Conservation (phyloP, 345 rosid genomes). For the Boechera stricta region DNA sequence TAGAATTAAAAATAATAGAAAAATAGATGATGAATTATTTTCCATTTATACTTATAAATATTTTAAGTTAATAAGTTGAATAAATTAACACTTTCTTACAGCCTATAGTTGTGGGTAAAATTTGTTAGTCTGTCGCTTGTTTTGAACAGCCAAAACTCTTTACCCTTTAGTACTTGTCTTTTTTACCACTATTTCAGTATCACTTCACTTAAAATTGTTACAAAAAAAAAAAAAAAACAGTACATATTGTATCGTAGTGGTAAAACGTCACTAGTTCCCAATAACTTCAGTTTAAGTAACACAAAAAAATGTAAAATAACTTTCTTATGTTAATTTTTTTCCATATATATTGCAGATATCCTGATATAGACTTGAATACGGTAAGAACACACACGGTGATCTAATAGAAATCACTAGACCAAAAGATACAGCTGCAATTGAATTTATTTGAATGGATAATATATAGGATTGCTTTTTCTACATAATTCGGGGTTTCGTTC, state of each 20-base stretch:
- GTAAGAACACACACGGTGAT: not conserved
- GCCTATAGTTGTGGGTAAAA: too few relatives aligned
- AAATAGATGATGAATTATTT: too few relatives aligned
- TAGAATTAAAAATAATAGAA: too few relatives aligned
- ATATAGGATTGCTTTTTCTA: not conserved
- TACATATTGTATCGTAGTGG: not conserved
- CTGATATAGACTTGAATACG: not conserved
- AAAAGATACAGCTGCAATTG: not conserved
- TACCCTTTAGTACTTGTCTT: not conserved
- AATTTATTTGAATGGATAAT: not conserved
- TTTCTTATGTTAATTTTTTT: too few relatives aligned
- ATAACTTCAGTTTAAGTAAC: not conserved
- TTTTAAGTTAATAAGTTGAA: not conserved
- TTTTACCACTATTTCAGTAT: not conserved
- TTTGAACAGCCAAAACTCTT: not conserved
- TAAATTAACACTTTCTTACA: not conserved
- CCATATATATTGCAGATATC: not conserved
- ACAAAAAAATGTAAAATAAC: too few relatives aligned
- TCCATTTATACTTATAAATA: too few relatives aligned
- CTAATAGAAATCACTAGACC: not conserved
- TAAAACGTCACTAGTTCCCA: not conserved
- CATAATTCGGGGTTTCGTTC: not conserved
- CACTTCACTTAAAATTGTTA: not conserved
- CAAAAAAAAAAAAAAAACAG: not conserved
- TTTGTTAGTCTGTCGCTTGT: not conserved